Percentiles rank a stretch among this genome's conserved stretches.
These are phyloP conservation scores for Aristolochia fimbriata DNA, from an alignment of 164 flowering plant genomes.

Conservation along the genomic window DNA sequence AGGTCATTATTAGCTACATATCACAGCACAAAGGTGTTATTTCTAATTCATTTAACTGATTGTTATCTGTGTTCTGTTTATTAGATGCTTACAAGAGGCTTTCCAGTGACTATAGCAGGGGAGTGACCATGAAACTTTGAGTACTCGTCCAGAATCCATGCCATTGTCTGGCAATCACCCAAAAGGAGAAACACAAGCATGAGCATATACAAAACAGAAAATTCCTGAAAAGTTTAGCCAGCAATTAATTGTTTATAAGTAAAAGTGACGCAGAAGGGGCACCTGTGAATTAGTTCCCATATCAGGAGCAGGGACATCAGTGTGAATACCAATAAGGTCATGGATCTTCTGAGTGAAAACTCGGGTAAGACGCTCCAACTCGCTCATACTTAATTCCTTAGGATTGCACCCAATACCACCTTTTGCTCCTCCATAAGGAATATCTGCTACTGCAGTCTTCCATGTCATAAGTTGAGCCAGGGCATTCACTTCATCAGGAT, in stretches of 20 bases:
- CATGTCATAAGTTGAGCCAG: slow-evolving; percentile 83
- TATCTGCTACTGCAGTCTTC: slow-evolving; percentile 75
- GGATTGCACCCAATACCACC: slow-evolving; percentile 81
- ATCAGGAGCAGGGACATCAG: slow-evolving; percentile 83
- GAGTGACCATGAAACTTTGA: slow-evolving; percentile 83
- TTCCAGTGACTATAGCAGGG: slow-evolving; percentile 80
- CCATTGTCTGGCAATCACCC: slow-evolving; percentile 52
- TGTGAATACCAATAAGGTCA: slow-evolving; percentile 68
- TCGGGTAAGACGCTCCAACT: slow-evolving; percentile 72
- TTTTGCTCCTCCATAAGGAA: slow-evolving; percentile 85
- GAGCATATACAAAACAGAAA: slow-evolving; percentile 1
- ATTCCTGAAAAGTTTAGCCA: background rate
- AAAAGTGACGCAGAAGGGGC: background rate
- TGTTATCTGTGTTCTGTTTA: background rate
- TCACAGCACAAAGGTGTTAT: background rate
- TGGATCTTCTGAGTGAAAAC: slow-evolving; percentile 84
- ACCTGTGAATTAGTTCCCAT: slow-evolving; percentile 88
- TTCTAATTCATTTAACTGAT: background rate
- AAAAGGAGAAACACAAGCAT: background rate
- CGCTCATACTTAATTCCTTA: slow-evolving; percentile 43
- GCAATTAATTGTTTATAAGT: background rate
- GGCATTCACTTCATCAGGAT: slow-evolving; percentile 87
- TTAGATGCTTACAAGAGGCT: slow-evolving; percentile 50
- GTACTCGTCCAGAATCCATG: slow-evolving; percentile 84
- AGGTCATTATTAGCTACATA: background rate